A percentile compares a stretch with the other conserved stretches of the same genome.
Evolutionary conservation across 129 eudicot species (phyloP).

Genomic region (Ambrosia trifida): DNA sequence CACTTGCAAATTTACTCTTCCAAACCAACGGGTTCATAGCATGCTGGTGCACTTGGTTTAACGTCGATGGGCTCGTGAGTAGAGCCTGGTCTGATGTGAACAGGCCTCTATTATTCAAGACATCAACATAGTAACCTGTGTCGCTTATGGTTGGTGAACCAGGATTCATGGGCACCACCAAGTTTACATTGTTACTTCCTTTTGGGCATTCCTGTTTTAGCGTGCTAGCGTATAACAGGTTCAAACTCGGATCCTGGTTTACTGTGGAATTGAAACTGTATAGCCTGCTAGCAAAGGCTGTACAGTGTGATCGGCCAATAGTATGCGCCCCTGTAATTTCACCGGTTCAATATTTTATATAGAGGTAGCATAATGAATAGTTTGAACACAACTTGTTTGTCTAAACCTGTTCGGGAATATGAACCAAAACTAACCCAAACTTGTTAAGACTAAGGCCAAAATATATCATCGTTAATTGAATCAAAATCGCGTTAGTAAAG

Average conservation of each 20-base stretch:
- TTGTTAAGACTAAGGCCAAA: too few species aligned
- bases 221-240: conserved; percentile 44
- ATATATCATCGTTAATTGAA: too few species aligned
- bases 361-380: neutral
- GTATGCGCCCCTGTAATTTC: conserved; percentile 62
- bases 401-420: too few species aligned
- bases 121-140: conserved; percentile 44
- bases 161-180: conserved; percentile 80
- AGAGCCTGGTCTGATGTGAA: conserved; percentile 72
- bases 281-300: conserved; percentile 57
- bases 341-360: neutral
- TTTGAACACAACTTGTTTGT: too few species aligned
- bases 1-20: conserved; percentile 57
- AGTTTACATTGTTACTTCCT: conserved; percentile 34
- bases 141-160: conserved; percentile 46
- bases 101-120: conserved; percentile 51
- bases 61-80: conserved; percentile 40
- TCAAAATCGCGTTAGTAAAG: neutral
- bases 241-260: conserved; percentile 59
- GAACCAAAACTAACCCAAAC: too few species aligned
- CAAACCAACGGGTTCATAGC: conserved; percentile 50
- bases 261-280: conserved; percentile 49
- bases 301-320: conserved; percentile 70
- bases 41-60: conserved; percentile 54
- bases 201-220: conserved; percentile 68